Base-by-base conservation (phyloP, 306 rosid genomes). In the Nissolia schottii region DNA sequence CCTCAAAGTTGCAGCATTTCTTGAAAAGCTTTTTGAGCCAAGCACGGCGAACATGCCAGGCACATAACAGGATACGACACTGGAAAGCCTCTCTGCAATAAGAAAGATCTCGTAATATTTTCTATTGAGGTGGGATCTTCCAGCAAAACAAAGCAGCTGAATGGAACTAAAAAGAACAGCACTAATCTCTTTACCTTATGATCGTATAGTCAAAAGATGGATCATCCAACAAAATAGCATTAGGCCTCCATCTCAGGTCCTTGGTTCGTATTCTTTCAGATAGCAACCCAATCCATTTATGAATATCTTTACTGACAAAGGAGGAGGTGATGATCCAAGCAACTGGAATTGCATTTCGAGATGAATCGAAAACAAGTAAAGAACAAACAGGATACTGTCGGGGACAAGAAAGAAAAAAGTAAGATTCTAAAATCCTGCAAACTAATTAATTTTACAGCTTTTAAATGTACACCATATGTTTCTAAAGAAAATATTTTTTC, bases 311-410 rank as follows among this genome's bases (percentile, higher is more conserved):
- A 76, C 86, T 67, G 37, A 64, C 45, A 27, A 78, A 81, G 37
- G 94, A 85, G 49, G 92, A 85, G 73, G 89, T 64, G 77, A 90
- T 83, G 80, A 90, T 70, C 97, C 97, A 90, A 72, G 94, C 92
- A 83, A 86, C 92, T 10, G 92, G 97, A 81, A 90, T 90, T 59
- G 94, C 89, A 83, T 86, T 86, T 70, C 77, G 87, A 40, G 86
- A 83, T 85, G 87, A 69, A 82, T 88, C 87, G 67, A 86, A 86
- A 76, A 90, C 94, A 75, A 90, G 94, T 78, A 90, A 78, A 40
- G 90, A 86, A 73, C 85, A 86, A 46, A 88, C 67, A 5, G 86
- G 86, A 83, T 73, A 86, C 97, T 90, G 97, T 62, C 63, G 63
- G 32, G 67, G 71, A 78, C 62, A 54, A 49, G 43, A 67, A 55